These are phyloP conservation scores for Citrus reticulata DNA, from an alignment of 345 rosid species.

Conservation along the genomic window DNA sequence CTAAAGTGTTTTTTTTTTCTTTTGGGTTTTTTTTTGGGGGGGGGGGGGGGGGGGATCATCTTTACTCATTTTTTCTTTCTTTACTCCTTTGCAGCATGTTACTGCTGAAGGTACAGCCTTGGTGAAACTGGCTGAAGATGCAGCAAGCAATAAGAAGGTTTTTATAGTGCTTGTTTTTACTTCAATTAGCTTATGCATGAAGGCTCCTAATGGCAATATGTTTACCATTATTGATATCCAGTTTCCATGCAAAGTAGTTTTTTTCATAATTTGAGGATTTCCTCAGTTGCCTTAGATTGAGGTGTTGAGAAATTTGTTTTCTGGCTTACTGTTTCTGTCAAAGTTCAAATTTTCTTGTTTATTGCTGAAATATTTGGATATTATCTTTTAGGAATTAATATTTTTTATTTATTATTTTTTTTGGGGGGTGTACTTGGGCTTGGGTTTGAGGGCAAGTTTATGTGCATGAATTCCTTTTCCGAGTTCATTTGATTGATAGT, in stretches of 20 bases:
- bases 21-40: too few relatives aligned
- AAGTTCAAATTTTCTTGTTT: neutral
- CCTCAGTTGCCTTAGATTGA: neutral
- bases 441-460: neutral
- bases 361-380: neutral
- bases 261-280: neutral
- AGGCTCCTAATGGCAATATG: neutral
- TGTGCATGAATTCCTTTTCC: neutral
- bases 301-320: neutral
- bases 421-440: neutral
- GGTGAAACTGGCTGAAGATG: constrained; percentile 73
- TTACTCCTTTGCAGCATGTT: constrained; percentile 41
- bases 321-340: neutral
- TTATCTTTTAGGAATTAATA: neutral
- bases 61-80: neutral
- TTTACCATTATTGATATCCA: neutral
- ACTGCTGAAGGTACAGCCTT: constrained; percentile 65
- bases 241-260: neutral
- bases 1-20: neutral
- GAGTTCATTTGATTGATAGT: neutral
- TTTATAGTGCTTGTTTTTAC: neutral
- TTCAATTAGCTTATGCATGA: neutral
- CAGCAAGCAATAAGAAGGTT: constrained; percentile 49
- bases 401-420: neutral
- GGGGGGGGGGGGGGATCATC: neutral